phyloP scores from a whole-genome alignment of 352 stramenopile genomes.

The Phytophthora citrophthora region DNA sequence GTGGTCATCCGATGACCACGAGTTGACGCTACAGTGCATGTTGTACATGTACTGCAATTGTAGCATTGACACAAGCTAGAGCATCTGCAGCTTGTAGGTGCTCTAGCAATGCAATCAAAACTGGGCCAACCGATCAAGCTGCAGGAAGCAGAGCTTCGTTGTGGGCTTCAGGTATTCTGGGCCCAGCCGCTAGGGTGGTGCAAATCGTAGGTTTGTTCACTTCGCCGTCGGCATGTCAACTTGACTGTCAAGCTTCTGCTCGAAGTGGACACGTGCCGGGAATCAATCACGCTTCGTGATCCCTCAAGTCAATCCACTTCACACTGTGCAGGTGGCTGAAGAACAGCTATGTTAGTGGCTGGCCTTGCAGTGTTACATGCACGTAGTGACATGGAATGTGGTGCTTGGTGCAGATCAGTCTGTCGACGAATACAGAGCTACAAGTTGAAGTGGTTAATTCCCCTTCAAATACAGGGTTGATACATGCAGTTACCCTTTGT shows the following conservation, averaged over 20 bases:
- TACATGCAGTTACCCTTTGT: not conserved
- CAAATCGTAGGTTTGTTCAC: slow-evolving; percentile 1
- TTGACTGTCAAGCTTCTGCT: no score
- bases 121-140: not conserved
- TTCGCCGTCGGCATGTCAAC: slow-evolving; percentile 1
- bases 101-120: not conserved
- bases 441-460: no score
- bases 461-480: no score
- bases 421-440: no score
- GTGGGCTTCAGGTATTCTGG: no score
- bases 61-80: no score
- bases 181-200: not conserved
- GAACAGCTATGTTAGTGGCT: no score
- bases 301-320: slow-evolving; percentile 4
- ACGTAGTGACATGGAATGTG: no score
- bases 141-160: not conserved
- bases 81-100: no score
- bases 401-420: no score
- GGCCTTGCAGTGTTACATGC: no score
- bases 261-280: slow-evolving; percentile 6
- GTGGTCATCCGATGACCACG: slow-evolving; percentile 1
- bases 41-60: no score
- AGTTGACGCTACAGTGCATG: not conserved
- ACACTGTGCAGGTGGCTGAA: not conserved
- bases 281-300: slow-evolving; percentile 6